phyloP scores from a whole-genome alignment of 2,329 filamentous ascomycete genomes.

The Fonsecaea monophora region DNA sequence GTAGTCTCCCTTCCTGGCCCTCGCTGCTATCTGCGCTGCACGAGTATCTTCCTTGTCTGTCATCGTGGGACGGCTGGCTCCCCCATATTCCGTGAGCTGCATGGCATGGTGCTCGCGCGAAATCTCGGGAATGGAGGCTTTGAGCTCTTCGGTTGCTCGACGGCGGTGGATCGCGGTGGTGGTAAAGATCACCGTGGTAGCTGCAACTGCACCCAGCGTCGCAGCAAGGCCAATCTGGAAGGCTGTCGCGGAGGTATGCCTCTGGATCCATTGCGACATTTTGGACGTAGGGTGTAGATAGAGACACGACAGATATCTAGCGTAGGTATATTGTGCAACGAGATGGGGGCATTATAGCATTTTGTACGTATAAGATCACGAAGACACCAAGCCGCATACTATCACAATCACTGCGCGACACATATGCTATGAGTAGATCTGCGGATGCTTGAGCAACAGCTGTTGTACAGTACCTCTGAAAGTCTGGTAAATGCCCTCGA shows the following conservation, averaged over 20 bases:
- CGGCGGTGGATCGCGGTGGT: slow-evolving; percentile 63
- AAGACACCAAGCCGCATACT: neutral
- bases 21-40: slow-evolving; percentile 63
- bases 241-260: slow-evolving; percentile 28
- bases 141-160: slow-evolving; percentile 63
- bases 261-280: slow-evolving; percentile 37
- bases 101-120: slow-evolving; percentile 33
- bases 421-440: neutral
- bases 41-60: slow-evolving; percentile 60
- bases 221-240: slow-evolving; percentile 42
- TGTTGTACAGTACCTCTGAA: neutral
- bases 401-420: neutral
- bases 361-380: neutral
- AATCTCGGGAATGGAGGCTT: slow-evolving; percentile 60
- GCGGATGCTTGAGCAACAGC: neutral
- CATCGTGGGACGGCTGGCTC: slow-evolving; percentile 40
- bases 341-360: neutral
- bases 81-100: slow-evolving; percentile 60
- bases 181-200: slow-evolving; percentile 58
- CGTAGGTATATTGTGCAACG: neutral
- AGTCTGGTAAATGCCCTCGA: neutral
- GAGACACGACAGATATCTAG: neutral
- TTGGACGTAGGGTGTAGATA: neutral
- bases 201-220: slow-evolving; percentile 56
- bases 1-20: slow-evolving; percentile 68